These are phyloP conservation scores for Aspergillus caelatus DNA, from an alignment of 2,329 filamentous ascomycete genomes.

Conservation along the genomic window DNA sequence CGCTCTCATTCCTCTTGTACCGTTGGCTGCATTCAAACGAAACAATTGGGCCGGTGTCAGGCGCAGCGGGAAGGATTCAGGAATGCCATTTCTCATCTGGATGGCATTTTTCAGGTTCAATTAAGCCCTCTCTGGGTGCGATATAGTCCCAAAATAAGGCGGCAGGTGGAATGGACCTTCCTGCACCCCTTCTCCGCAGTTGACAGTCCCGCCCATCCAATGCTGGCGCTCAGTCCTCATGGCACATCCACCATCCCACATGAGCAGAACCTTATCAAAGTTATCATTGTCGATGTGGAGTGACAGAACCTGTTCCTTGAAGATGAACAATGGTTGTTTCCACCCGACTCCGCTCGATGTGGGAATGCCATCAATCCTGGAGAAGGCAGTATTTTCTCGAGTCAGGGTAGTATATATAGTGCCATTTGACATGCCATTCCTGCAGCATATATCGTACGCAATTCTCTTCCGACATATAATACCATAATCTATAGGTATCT, in stretches of 20 bases:
- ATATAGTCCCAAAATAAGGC: constrained; percentile 16
- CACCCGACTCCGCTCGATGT: constrained; percentile 24
- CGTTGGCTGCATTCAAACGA: constrained; percentile 9
- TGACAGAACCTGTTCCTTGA: constrained; percentile 20
- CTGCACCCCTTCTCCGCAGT: constrained; percentile 28
- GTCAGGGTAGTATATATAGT: background rate
- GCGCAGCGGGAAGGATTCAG: constrained; percentile 7
- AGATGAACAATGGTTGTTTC: constrained; percentile 22
- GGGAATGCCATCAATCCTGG: constrained; percentile 5
- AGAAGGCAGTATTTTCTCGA: background rate
- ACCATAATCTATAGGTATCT: background rate
- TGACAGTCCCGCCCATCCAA: constrained; percentile 26
- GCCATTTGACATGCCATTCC: background rate
- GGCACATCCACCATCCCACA: constrained; percentile 32
- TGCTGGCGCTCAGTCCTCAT: constrained; percentile 27
- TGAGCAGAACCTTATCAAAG: constrained; percentile 28
- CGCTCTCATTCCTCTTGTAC: constrained; percentile 14
- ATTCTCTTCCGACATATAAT: background rate
- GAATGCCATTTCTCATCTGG: background rate
- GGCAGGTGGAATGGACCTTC: constrained; percentile 14
- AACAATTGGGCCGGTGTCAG: constrained; percentile 3
- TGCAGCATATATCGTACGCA: background rate
- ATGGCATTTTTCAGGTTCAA: background rate
- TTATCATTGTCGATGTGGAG: constrained; percentile 25
- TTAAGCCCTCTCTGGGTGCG: background rate